These are phyloP conservation scores for Sphaerulina musiva DNA, from an alignment of 2,329 filamentous ascomycete species.

Conservation along the genomic window DNA sequence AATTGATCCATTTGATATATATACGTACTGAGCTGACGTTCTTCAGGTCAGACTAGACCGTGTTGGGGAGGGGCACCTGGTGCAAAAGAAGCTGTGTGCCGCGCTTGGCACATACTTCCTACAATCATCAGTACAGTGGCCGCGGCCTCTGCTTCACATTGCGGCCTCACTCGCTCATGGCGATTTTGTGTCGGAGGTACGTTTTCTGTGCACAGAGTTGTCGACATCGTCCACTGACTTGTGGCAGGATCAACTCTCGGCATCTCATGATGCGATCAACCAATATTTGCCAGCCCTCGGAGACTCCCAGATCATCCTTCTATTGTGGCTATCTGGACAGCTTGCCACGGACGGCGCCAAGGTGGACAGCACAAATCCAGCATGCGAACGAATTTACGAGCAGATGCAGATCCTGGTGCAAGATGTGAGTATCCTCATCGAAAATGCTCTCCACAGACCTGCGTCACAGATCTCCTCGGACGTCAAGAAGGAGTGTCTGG, in stretches of 20 bases:
- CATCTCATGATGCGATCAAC: slow-evolving; percentile 40
- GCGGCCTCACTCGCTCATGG: slow-evolving; percentile 26
- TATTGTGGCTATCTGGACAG: slow-evolving; percentile 59
- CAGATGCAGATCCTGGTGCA: slow-evolving; percentile 48
- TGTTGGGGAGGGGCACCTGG: slow-evolving; percentile 52
- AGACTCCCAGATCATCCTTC: slow-evolving; percentile 48
- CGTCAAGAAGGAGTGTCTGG: slow-evolving; percentile 28
- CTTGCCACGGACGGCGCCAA: slow-evolving; percentile 63
- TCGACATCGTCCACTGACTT: background rate
- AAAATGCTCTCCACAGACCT: slow-evolving; percentile 13
- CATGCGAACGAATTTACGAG: slow-evolving; percentile 26
- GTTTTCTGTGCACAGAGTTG: background rate
- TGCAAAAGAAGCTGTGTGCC: slow-evolving; percentile 69
- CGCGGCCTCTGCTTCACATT: slow-evolving; percentile 47
- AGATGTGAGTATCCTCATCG: slow-evolving; percentile 46
- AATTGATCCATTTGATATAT: background rate
- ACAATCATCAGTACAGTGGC: slow-evolving; percentile 62
- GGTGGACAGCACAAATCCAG: slow-evolving; percentile 44
- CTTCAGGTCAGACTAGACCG: slow-evolving; percentile 39
- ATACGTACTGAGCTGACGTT: background rate
- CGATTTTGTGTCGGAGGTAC: background rate
- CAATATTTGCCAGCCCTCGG: slow-evolving; percentile 44
- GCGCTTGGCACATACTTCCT: slow-evolving; percentile 69
- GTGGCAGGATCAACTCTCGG: slow-evolving; percentile 31
- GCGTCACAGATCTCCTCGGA: slow-evolving; percentile 3